Evolutionary conservation across 768 basidiomycete species (phyloP).

Genomic region (Kwoniella sp.): DNA sequence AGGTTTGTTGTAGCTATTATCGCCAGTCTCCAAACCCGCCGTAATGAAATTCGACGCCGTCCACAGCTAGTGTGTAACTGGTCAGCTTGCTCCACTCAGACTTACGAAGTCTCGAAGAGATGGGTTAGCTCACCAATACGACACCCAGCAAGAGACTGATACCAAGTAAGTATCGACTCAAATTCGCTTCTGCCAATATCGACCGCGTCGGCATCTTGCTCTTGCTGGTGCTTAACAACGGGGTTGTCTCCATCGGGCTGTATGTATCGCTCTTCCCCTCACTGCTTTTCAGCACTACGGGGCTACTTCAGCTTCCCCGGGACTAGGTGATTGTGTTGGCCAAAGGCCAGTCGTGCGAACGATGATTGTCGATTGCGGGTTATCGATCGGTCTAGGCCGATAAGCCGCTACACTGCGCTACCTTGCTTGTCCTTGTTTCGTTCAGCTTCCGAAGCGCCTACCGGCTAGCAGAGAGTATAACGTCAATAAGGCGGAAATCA

Average conservation of each 20-base stretch:
- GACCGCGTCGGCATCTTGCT: constrained; percentile 13
- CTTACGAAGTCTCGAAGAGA: too few species aligned
- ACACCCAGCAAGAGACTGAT: constrained; percentile 42
- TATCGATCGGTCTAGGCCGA: not conserved
- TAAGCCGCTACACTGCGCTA: not conserved
- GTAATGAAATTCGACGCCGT: constrained; percentile 82
- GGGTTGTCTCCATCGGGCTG: constrained; percentile 22
- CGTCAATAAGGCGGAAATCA: too few species aligned
- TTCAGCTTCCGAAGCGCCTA: too few species aligned
- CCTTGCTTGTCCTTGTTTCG: too few species aligned
- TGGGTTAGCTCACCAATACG: constrained; percentile 38
- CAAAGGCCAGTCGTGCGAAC: not conserved
- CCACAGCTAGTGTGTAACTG: too few species aligned
- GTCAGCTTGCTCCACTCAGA: too few species aligned
- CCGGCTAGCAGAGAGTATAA: too few species aligned
- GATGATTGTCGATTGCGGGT: not conserved
- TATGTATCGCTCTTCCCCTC: not conserved
- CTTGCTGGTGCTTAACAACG: constrained; percentile 21
- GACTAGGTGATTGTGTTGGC: not conserved
- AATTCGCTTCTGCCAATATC: constrained; percentile 7
- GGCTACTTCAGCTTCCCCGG: too few species aligned
- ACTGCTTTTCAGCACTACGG: too few species aligned
- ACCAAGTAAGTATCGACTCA: constrained; percentile 46
- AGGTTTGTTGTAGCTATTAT: constrained; percentile 73
- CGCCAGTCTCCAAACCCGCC: constrained; percentile 63